Evolutionary conservation across 2,329 filamentous ascomycete genomes (phyloP).

Genomic region (Fusarium sp.): DNA sequence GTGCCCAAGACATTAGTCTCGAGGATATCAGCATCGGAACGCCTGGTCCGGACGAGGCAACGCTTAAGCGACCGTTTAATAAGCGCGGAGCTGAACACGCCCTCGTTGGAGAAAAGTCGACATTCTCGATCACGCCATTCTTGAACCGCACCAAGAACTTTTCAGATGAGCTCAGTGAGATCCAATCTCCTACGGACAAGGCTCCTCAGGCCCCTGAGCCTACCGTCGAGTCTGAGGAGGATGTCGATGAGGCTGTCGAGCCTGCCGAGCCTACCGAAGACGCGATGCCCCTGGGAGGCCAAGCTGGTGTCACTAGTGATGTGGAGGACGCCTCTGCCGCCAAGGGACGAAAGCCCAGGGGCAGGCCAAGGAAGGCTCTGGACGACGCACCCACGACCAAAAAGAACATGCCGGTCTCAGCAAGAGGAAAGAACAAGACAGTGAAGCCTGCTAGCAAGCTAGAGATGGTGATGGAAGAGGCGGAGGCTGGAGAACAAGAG

Average conservation of each 20-base stretch:
- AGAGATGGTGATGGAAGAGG: constrained; percentile 57
- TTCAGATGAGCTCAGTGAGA: constrained; percentile 51
- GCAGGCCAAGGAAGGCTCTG: constrained; percentile 59
- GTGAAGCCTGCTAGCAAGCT: constrained; percentile 43
- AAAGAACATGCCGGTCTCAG: constrained; percentile 57
- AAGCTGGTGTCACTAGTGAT: constrained; percentile 10
- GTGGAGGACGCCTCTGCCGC: constrained; percentile 22
- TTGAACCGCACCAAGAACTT: constrained; percentile 77
- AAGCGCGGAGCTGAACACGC: constrained; percentile 67
- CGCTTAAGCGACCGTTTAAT: constrained; percentile 61
- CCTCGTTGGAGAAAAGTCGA: constrained; percentile 83
- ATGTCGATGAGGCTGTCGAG: constrained; percentile 20
- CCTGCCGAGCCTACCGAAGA: constrained; percentile 19
- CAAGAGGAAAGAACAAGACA: constrained; percentile 50
- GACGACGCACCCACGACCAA: constrained; percentile 59
- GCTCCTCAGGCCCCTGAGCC: constrained; percentile 24
- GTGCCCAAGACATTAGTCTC: constrained; percentile 57
- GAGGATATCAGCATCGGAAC: constrained; percentile 63
- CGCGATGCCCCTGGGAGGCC: constrained; percentile 13
- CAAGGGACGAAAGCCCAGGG: constrained; percentile 55
- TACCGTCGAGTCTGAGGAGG: constrained; percentile 53
- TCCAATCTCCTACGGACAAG: constrained; percentile 40
- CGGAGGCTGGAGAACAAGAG: constrained; percentile 47
- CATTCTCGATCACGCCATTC: constrained; percentile 94
- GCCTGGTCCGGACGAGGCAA: constrained; percentile 57